phyloP scores from a whole-genome alignment of 2,329 filamentous ascomycete genomes.

The Byssochlamys sp. region DNA sequence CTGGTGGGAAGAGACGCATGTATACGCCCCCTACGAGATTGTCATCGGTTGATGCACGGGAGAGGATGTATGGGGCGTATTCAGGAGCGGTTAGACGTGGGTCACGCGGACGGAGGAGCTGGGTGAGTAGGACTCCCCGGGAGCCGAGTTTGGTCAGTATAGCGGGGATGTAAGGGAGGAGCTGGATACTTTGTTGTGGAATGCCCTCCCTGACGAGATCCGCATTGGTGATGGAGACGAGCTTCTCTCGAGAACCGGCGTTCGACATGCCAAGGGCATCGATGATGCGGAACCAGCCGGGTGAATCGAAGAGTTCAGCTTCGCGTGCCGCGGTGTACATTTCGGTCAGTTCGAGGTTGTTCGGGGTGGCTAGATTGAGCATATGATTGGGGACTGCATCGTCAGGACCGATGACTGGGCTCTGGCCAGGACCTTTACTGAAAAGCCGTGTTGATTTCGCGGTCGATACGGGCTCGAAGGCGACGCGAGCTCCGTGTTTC shows the following conservation, averaged over 20 bases:
- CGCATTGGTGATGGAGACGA: constrained; percentile 57
- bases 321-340: constrained; percentile 65
- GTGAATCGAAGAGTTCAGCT: constrained; percentile 57
- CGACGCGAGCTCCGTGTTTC: constrained; percentile 49
- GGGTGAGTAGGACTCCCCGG: constrained; percentile 65
- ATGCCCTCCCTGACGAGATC: constrained; percentile 69
- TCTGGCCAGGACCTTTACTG: constrained; percentile 13
- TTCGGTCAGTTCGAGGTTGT: constrained; percentile 66
- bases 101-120: constrained; percentile 59
- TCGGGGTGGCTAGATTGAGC: constrained; percentile 72
- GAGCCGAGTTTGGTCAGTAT: constrained; percentile 75
- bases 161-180: constrained; percentile 78
- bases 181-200: constrained; percentile 70
- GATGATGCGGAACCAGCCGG: constrained; percentile 69
- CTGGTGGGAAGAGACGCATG: constrained; percentile 64
- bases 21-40: constrained; percentile 69
- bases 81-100: constrained; percentile 53
- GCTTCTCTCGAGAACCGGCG: constrained; percentile 59
- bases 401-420: constrained; percentile 21
- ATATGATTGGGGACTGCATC: constrained; percentile 50
- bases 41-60: constrained; percentile 48
- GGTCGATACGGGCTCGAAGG: constrained; percentile 81
- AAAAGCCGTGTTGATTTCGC: constrained; percentile 68
- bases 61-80: constrained; percentile 61
- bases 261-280: constrained; percentile 65